phyloP scores from a whole-genome alignment of 352 stramenopile genomes.

The Phytopythium chamaehyphon region DNA sequence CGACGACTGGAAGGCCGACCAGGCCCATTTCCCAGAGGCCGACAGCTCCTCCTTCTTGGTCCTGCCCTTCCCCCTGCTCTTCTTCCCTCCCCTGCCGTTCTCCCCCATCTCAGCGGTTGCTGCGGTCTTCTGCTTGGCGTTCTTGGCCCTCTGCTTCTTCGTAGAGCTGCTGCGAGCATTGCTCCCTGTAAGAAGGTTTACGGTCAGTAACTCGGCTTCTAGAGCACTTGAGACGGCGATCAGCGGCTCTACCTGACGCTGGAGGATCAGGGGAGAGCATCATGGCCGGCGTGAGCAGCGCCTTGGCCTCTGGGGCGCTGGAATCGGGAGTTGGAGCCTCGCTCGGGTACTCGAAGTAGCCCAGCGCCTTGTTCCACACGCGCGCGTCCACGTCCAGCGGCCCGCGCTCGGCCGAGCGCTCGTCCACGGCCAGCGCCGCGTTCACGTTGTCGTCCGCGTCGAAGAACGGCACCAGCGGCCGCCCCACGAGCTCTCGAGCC shows the following conservation, averaged over 20 bases:
- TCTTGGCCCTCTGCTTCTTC: no score
- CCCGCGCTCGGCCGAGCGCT: slow-evolving; percentile 34
- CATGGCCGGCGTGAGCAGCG: slow-evolving; percentile 66
- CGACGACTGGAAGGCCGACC: slow-evolving; percentile 81
- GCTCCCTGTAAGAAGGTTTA: neutral
- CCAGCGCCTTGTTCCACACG: slow-evolving; percentile 78
- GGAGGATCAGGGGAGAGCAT: no score
- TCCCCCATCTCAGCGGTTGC: slow-evolving; percentile 27
- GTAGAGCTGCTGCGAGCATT: slow-evolving; percentile 34
- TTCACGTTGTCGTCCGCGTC: slow-evolving; percentile 77
- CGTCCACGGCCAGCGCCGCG: slow-evolving; percentile 37
- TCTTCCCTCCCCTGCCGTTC: slow-evolving; percentile 29
- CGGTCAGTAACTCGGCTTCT: no score
- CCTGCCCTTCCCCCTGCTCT: slow-evolving; percentile 23
- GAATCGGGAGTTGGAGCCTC: slow-evolving; percentile 17
- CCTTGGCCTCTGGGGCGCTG: no score
- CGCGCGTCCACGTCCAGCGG: slow-evolving; percentile 75
- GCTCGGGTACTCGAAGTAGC: slow-evolving; percentile 80
- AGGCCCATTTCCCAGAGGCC: slow-evolving; percentile 68
- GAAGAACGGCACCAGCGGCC: slow-evolving; percentile 75
- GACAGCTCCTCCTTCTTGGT: slow-evolving; percentile 46
- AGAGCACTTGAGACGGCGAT: no score
- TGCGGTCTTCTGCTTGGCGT: slow-evolving; percentile 33
- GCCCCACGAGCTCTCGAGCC: slow-evolving; percentile 45
- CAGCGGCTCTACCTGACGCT: no score